phyloP scores from a whole-genome alignment of 352 stramenopile species.

The Phytophthora megakarya region DNA sequence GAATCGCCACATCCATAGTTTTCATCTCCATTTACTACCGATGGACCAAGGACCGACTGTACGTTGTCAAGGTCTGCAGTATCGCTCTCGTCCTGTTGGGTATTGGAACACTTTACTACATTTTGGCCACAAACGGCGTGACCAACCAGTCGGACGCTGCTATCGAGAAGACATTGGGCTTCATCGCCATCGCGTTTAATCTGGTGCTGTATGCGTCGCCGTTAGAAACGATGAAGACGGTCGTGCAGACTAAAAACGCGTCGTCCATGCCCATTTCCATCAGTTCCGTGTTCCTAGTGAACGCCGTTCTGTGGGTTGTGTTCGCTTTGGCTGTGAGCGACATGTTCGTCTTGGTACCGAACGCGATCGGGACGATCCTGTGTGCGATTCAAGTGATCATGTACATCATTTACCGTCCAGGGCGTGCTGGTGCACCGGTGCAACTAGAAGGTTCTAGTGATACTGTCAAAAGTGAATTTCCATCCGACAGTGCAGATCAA shows the following conservation, averaged over 20 bases:
- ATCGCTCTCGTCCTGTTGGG: conserved; percentile 22
- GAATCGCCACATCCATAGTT: conserved; percentile 17
- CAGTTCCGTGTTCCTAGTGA: conserved; percentile 40
- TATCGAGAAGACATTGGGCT: conserved; percentile 40
- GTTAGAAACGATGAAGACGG: conserved; percentile 47
- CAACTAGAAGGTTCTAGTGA: not conserved
- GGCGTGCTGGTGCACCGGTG: not conserved
- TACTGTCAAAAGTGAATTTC: conserved; percentile 1
- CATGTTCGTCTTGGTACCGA: conserved; percentile 46
- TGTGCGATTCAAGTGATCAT: conserved; percentile 46
- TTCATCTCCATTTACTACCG: conserved; percentile 42
- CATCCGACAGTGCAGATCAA: not conserved
- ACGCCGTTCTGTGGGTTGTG: conserved; percentile 53
- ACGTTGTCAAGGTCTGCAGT: conserved; percentile 28
- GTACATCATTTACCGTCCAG: conserved; percentile 45
- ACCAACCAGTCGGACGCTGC: conserved; percentile 33
- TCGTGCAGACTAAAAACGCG: conserved; percentile 44
- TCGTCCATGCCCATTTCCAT: conserved; percentile 53
- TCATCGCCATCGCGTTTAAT: conserved; percentile 47
- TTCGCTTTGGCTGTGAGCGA: conserved; percentile 45
- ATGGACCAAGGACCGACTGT: conserved; percentile 34
- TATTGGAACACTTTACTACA: conserved; percentile 39
- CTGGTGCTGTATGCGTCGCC: conserved; percentile 51
- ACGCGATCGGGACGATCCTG: conserved; percentile 36
- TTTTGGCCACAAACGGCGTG: conserved; percentile 32